Evolutionary conservation across 2,329 filamentous ascomycete species (phyloP).

Genomic region (Venturia oleaginea): DNA sequence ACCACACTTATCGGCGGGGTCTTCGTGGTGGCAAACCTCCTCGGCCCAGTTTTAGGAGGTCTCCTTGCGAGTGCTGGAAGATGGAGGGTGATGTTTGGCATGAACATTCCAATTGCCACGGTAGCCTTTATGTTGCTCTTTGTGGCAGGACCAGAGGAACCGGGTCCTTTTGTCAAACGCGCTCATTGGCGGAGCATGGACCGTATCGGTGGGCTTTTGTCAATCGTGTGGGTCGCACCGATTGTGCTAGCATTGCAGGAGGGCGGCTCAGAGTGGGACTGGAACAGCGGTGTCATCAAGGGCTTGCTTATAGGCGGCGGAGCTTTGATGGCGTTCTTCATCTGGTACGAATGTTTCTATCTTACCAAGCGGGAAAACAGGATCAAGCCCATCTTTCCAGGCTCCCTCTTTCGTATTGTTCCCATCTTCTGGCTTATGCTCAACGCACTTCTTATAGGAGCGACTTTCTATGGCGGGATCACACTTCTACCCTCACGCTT

Average conservation of each 20-base stretch:
- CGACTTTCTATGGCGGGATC: background rate
- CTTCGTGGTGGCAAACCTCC: background rate
- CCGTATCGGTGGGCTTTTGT: background rate
- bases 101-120: background rate
- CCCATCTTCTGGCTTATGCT: background rate
- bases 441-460: background rate
- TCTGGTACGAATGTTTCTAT: background rate
- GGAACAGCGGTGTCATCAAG: background rate
- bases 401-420: background rate
- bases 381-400: background rate
- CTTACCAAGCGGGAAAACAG: background rate
- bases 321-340: background rate
- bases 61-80: background rate
- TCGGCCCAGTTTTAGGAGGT: background rate
- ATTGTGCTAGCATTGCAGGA: conserved; percentile 4
- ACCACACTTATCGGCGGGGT: background rate
- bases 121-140: background rate
- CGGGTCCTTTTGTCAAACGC: background rate
- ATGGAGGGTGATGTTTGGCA: background rate
- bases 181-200: background rate
- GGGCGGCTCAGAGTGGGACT: background rate
- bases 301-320: background rate
- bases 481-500: background rate
- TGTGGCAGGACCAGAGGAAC: background rate
- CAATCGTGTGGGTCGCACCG: background rate